Percentiles rank a stretch among this genome's conserved stretches.
phyloP scores from a whole-genome alignment of 371 early-diverging fungal genomes.

The Syncephalastrum contaminatum region DNA sequence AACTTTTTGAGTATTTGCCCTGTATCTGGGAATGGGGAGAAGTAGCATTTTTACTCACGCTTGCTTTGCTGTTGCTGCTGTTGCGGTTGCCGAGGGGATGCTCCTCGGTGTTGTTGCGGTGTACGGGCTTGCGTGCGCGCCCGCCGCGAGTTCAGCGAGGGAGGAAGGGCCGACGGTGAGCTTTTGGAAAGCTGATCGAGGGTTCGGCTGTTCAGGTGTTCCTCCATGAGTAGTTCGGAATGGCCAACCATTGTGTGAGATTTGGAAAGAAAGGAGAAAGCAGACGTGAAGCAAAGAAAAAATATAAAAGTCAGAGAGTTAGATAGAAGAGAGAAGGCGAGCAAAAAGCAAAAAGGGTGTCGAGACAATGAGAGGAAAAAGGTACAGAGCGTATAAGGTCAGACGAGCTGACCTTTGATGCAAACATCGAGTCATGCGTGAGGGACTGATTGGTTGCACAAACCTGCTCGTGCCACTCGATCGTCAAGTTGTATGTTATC shows the following conservation, averaged over 20 bases:
- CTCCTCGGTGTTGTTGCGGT: slow-evolving; percentile 5
- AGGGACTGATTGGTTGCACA: too few species aligned
- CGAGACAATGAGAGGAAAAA: too few species aligned
- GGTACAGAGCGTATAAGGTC: too few species aligned
- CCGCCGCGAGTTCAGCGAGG: too few species aligned
- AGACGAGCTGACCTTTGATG: too few species aligned
- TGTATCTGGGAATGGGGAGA: neutral
- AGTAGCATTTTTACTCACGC: neutral
- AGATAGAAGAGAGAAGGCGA: too few species aligned
- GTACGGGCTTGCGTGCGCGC: slow-evolving; percentile 2
- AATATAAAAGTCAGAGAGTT: neutral
- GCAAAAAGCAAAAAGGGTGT: too few species aligned
- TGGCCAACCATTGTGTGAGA: neutral
- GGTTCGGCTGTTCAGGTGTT: neutral
- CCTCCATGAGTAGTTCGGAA: slow-evolving; percentile 7
- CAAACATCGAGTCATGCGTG: too few species aligned
- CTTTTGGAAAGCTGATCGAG: slow-evolving; percentile 7
- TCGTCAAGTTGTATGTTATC: too few species aligned
- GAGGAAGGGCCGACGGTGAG: slow-evolving; percentile 7
- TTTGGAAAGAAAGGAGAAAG: neutral
- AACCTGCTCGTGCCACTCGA: too few species aligned
- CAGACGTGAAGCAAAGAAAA: neutral
- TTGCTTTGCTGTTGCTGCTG: neutral
- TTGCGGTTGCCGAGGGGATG: neutral
- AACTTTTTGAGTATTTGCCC: neutral